Base-by-base conservation (phyloP, 192 early-diverging fungal genomes). In the Coemansia sp. region DNA sequence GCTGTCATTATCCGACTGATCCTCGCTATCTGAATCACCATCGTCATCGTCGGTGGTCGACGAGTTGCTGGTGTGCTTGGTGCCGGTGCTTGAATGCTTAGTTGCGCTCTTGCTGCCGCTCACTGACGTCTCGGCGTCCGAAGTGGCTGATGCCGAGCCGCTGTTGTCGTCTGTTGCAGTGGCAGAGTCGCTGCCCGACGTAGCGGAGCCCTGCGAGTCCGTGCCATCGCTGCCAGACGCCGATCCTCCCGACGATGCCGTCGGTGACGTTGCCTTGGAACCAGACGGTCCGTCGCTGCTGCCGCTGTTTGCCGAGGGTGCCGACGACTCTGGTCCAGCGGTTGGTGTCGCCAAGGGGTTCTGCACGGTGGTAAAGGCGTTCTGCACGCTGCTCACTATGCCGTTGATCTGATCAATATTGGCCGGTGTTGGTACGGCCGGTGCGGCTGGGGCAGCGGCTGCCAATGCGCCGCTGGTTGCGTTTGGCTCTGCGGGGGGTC, bases 401-500 rank as follows among this genome's bases (percentile, higher is more conserved):
- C 42, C 42, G 25, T 45, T 45, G 4, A 45, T 45, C 42, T 45
- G 42, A 25, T 45, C 42, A 2, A 34, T 34, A 11, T 36, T 48
- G 5, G 56, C 56, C 2, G 56, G 31, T 10, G 34, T 25, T 5
- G 45, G 42, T n/a, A n/a, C 36, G 14, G 32, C 14, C 8, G 54
- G 21, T 8, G 13, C 7, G 10, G 30, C 39, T 2, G 25, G 13
- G 13, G 37, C 52, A 5, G 27, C 39, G 15, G 7, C 53, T 39
- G 40, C 10, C 34, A 34, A n/a, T n/a, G 30, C 41, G 1, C 45
- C 60, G 2, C 19, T 25, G 5, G 35, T 54, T n/a, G 52, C 34
- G 29, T 47, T 39, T 4, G 67, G 42, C 13, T 32, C 48, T 2
- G 67, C 8, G 23, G 19, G 42, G 21, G 50, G 43, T n/a, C 58